These are phyloP conservation scores for Lepidium aucheri DNA, from an alignment of 345 rosid genomes.

Conservation along the genomic window DNA sequence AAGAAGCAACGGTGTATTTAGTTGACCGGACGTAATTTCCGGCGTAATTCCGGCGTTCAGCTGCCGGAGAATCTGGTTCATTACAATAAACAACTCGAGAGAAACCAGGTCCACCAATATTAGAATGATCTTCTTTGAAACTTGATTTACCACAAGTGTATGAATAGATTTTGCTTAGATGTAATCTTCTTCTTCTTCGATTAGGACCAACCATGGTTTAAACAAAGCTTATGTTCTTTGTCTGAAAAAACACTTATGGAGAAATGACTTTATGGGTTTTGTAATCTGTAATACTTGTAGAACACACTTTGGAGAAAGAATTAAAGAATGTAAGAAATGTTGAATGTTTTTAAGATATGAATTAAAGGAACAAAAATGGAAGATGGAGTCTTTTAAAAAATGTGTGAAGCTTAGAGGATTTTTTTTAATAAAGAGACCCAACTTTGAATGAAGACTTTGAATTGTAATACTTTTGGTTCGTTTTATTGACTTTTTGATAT, in stretches of 20 bases:
- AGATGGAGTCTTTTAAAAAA: constrained; percentile 4
- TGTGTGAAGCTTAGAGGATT: constrained; percentile 11
- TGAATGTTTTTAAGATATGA: constrained; percentile 5
- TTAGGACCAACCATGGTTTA: constrained; percentile 41
- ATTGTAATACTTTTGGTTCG: constrained; percentile 9
- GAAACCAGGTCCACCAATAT: constrained; percentile 77
- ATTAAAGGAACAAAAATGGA: not conserved
- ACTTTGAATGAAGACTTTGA: constrained; percentile 32
- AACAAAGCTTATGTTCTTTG: not conserved
- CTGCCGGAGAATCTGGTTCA: constrained; percentile 60
- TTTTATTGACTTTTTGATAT: constrained; percentile 1
- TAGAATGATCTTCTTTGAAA: constrained; percentile 62
- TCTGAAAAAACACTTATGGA: too few species aligned
- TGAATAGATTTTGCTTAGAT: constrained; percentile 73
- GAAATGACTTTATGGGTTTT: not conserved
- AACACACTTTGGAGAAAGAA: constrained; percentile 17
- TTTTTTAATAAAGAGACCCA: constrained; percentile 4
- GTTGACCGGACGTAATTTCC: constrained; percentile 67
- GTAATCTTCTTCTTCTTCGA: constrained; percentile 42
- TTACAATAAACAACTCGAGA: constrained; percentile 81
- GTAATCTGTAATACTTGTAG: constrained; percentile 17
- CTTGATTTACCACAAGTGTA: constrained; percentile 59
- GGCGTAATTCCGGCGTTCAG: constrained; percentile 46
- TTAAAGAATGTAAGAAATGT: constrained; percentile 20
- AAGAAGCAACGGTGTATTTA: constrained; percentile 63